Base-by-base conservation (phyloP, 2,329 filamentous ascomycete species). In the Chrysoporthe puriensis region DNA sequence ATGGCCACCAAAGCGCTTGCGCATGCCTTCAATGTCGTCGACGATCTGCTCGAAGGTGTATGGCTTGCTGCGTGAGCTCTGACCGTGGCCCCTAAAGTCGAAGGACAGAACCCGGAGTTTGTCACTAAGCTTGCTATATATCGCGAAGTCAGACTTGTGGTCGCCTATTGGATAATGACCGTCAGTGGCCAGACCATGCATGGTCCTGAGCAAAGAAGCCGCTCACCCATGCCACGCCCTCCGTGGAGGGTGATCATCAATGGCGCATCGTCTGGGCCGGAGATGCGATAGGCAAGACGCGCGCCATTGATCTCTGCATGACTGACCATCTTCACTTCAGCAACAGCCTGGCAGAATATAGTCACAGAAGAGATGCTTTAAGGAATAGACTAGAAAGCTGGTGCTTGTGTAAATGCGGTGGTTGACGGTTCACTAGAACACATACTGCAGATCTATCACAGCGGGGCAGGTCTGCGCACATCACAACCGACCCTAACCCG, bases 221-320 rank as follows among this genome's bases (percentile, higher is more conserved):
- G 8, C 71, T 50, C 63, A 76, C 76, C 78, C 62, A 79, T 75
- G 2, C 78, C 77, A 11, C 78, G 72, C 1, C 78, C 78, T 9
- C 78, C 78, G 60, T 80, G 78, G 4, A 80, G 72, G 0, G 78
- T 78, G 32, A 79, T 79, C 59, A 79, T 69, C 9, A 79, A 70
- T 11, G 77, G 77, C 2, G 73, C 76, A 34, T 73, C 48, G 6
- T 71, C 70, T 0, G 77, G 74, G 0, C 77, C 78, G 34, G 70
- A 68, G 1, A 79, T 57, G 4, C 72, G 72, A 48, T 79, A 79
- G 7, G 76, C 77, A 40, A 80, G 71, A 4, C 70, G 69, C 11
- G 77, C 78, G 2, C 75, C 75, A 62, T 80, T 79, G 58, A 79
- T 76, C 1, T 75, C 62, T 18, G 77, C 73, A 36, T 73, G 77